Conservation (phyloP, 2,329 filamentous ascomycete species). For the Ascochyta lentis region DNA sequence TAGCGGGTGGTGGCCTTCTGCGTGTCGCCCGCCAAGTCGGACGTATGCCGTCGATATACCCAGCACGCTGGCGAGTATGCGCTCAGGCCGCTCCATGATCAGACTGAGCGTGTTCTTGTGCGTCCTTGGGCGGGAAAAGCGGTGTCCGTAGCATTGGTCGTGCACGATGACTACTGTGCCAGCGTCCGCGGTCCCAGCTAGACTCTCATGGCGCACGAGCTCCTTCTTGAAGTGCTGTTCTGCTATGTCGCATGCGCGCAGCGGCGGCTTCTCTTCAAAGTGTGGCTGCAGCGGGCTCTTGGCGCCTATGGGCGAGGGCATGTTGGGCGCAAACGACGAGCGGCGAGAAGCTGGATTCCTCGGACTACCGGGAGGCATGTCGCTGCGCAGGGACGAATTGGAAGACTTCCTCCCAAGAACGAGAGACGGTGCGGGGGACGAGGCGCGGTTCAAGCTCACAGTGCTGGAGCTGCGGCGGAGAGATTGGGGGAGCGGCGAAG, state of each 20-base stretch:
- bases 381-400: slow-evolving; percentile 52
- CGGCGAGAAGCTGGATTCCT: slow-evolving; percentile 49
- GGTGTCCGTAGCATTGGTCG: slow-evolving; percentile 93
- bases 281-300: slow-evolving; percentile 51
- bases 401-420: slow-evolving; percentile 53
- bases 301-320: slow-evolving; percentile 47
- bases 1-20: slow-evolving; percentile 71
- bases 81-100: slow-evolving; percentile 93
- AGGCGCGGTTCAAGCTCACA: slow-evolving; percentile 50
- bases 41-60: slow-evolving; percentile 90
- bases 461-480: slow-evolving; percentile 54
- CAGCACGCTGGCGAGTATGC: slow-evolving; percentile 81
- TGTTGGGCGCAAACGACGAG: slow-evolving; percentile 53
- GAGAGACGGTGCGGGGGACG: slow-evolving; percentile 48
- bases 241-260: slow-evolving; percentile 67
- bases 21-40: slow-evolving; percentile 81
- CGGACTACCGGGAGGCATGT: slow-evolving; percentile 41
- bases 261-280: slow-evolving; percentile 48
- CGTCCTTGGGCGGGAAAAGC: slow-evolving; percentile 82
- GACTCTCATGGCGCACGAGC: slow-evolving; percentile 65
- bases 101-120: slow-evolving; percentile 73
- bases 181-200: slow-evolving; percentile 44
- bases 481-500: slow-evolving; percentile 41
- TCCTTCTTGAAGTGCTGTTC: slow-evolving; percentile 73
- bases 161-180: slow-evolving; percentile 86